These are phyloP conservation scores for Phellopilus nigrolimitatus DNA, from an alignment of 1,284 basidiomycete genomes.

Conservation along the genomic window DNA sequence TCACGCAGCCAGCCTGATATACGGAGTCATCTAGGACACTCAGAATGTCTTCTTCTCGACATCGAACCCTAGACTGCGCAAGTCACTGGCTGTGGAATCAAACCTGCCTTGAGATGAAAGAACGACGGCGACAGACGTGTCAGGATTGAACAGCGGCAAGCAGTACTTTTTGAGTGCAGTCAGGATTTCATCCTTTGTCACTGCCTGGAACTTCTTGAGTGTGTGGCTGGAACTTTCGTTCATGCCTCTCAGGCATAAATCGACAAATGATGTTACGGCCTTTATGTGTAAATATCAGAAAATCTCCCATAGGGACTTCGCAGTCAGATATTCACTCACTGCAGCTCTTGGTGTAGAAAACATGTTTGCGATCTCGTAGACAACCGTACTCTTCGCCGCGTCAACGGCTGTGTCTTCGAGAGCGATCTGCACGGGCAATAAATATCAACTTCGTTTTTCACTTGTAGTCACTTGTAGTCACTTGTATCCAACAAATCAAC, in stretches of 20 bases:
- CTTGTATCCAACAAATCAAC: slow-evolving; percentile 1
- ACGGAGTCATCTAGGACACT: too few species aligned
- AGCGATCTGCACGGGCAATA: slow-evolving; percentile 56
- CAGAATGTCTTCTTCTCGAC: slow-evolving; percentile 73
- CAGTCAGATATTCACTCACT: slow-evolving; percentile 41
- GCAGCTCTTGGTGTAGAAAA: slow-evolving; percentile 84
- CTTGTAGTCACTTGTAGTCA: slow-evolving; percentile 5
- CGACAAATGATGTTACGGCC: slow-evolving; percentile 78
- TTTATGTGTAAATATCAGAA: slow-evolving; percentile 28
- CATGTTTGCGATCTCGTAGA: slow-evolving; percentile 75
- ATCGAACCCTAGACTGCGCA: slow-evolving; percentile 69
- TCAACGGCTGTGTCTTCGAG: slow-evolving; percentile 85
- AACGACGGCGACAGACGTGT: slow-evolving; percentile 75
- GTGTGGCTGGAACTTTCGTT: slow-evolving; percentile 70
- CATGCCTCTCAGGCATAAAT: slow-evolving; percentile 83
- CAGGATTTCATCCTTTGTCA: slow-evolving; percentile 77
- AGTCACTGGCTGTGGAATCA: slow-evolving; percentile 63
- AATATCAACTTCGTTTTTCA: background rate
- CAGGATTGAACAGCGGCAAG: slow-evolving; percentile 81
- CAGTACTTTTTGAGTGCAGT: slow-evolving; percentile 71
- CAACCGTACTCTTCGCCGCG: slow-evolving; percentile 88
- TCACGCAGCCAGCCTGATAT: too few species aligned
- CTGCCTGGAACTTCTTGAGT: slow-evolving; percentile 71
- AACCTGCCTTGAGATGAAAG: slow-evolving; percentile 81
- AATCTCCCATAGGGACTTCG: background rate